Evolutionary conservation across 1,284 basidiomycete genomes (phyloP).

Genomic region (Megacollybia platyphylla): DNA sequence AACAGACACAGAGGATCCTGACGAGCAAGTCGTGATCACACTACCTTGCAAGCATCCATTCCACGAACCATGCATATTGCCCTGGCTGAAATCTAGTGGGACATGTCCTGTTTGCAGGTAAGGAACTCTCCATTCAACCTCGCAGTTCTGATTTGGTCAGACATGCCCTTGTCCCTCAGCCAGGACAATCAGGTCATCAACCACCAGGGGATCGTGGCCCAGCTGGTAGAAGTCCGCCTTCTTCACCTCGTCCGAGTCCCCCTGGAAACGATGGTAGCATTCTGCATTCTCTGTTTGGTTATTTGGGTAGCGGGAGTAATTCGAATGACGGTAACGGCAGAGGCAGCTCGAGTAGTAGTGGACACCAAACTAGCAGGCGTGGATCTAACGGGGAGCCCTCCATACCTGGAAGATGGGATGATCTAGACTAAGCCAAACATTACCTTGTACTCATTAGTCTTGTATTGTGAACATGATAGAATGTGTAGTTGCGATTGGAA

Average conservation of each 20-base stretch:
- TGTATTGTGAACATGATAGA: too few relatives aligned
- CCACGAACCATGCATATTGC: conserved; percentile 70
- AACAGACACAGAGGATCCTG: conserved; percentile 52
- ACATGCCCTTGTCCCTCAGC: conserved; percentile 41
- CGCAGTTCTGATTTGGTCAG: conserved; percentile 15
- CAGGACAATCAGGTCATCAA: conserved; percentile 26
- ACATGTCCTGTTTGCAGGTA: conserved; percentile 81
- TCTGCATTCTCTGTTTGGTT: conserved; percentile 9
- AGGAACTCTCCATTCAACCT: conserved; percentile 10
- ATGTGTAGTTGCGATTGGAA: too few relatives aligned
- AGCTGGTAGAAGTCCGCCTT: not conserved
- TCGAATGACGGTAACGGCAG: not conserved
- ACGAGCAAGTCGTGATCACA: conserved; percentile 55
- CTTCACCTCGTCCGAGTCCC: conserved; percentile 4
- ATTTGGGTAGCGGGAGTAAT: conserved; percentile 3
- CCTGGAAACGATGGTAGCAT: conserved; percentile 2
- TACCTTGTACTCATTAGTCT: too few relatives aligned
- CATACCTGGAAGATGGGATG: conserved; percentile 4
- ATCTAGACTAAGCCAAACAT: not conserved
- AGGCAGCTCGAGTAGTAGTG: not conserved
- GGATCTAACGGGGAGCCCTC: conserved; percentile 1
- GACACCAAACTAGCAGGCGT: not conserved
- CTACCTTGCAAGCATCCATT: conserved; percentile 75
- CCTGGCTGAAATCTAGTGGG: conserved; percentile 73
- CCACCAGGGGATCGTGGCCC: conserved; percentile 8